These are phyloP conservation scores for Aureobasidium musti DNA, from an alignment of 2,329 filamentous ascomycete species.

Conservation along the genomic window DNA sequence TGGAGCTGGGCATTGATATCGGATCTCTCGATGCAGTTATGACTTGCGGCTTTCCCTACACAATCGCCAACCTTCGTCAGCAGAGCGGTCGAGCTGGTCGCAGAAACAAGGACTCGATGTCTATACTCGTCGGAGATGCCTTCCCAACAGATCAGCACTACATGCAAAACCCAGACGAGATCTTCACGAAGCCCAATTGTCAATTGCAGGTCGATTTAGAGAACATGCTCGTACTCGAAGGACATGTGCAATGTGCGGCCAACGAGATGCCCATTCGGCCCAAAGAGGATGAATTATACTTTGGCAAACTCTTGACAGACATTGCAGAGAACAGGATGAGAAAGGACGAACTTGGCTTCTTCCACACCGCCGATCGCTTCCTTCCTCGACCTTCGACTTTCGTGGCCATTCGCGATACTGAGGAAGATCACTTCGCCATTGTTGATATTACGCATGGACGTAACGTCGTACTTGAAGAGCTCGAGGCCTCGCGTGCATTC, in stretches of 20 bases:
- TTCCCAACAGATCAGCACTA: constrained; percentile 94
- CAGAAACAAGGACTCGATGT: constrained; percentile 89
- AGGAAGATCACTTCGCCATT: constrained; percentile 91
- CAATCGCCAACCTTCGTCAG: constrained; percentile 89
- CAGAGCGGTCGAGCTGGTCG: constrained; percentile 92
- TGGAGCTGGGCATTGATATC: constrained; percentile 94
- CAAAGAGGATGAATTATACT: constrained; percentile 73
- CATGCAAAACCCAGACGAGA: constrained; percentile 93
- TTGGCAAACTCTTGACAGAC: constrained; percentile 69
- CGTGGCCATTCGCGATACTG: constrained; percentile 85
- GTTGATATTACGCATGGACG: constrained; percentile 80
- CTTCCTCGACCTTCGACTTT: constrained; percentile 78
- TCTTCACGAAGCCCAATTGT: constrained; percentile 88
- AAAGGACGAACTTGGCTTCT: constrained; percentile 76
- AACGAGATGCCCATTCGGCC: constrained; percentile 91
- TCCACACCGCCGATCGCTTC: constrained; percentile 86
- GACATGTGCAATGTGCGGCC: constrained; percentile 92
- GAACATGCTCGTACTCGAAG: constrained; percentile 88
- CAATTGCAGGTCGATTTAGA: constrained; percentile 88
- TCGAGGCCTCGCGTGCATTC: constrained; percentile 93
- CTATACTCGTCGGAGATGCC: constrained; percentile 82
- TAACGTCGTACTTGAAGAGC: constrained; percentile 86
- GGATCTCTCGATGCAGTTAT: constrained; percentile 91
- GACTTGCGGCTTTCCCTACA: constrained; percentile 92
- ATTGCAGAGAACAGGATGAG: constrained; percentile 74